Evolutionary conservation across 2,329 filamentous ascomycete species (phyloP), one percentile per base, ranked within the genome.

Genomic region (Xylaria arbuscula): DNA sequence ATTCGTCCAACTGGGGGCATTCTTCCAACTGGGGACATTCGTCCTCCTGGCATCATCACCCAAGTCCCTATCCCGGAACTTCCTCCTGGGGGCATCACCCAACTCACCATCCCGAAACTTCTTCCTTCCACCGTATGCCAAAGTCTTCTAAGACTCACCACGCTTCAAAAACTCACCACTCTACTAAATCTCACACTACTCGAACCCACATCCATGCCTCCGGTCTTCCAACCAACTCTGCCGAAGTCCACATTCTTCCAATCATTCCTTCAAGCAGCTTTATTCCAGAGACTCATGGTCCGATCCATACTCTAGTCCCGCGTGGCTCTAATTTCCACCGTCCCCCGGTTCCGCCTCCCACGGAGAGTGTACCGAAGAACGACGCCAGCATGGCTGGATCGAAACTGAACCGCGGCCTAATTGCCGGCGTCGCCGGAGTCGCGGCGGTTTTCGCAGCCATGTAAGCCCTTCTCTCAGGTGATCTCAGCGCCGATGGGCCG

Each of bases 321-420:
- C 40, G 40, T 45, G 40, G 15, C n/a, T 45, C 40, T 17, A 6
- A n/a, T 7, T 17, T 45, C 40, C 13, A 28, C 22, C 28, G 6
- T n/a, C 28, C 28, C 50, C 17, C 8, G 11, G 28, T 32, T 17
- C 17, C 8, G 11, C 13, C 17, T 17, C 48, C 51, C 15, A 17
- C 51, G 11, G 51, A 42, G 4, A 55, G 54, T 9, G 62, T 68
- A 6, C 55, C 40, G 24, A 24, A 50, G 5, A 56, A 13, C 24
- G 19, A 19, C 22, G 57, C 28, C 11, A 42, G 3, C 8, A n/a
- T 54, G 7, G 17, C 11, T n/a, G 9, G 11, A 17, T 22, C 66
- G 19, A 28, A 13, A 17, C 4, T 66, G n/a, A 19, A 45, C 28
- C 7, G 62, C 57, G 53, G 38, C 9, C 19, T 68, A 6, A 4